Evolutionary conservation across 345 rosid species (phyloP), one percentile per base, ranked within the genome.

Genomic region (Conringia planisiliqua): DNA sequence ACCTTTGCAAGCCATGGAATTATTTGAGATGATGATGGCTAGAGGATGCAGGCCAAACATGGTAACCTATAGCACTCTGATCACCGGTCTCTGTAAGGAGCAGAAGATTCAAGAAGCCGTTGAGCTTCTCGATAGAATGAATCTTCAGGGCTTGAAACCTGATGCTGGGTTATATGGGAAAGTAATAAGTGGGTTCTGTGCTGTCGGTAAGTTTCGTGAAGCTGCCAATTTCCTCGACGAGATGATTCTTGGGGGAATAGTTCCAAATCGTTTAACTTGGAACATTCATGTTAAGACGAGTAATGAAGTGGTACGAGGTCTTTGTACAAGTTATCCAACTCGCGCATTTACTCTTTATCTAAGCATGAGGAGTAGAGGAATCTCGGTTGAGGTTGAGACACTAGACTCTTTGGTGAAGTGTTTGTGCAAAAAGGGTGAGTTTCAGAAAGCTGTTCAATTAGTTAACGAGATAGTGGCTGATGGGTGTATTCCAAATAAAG

Each of bases 161-260:
- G 95, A 90, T 82, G 93, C 96, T 44, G 92, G 93, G 35, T 81
- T 90, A 67, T 84, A 90, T 7, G 96, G 89, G 52, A 94, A 86
- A 82, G 85, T 91, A 66, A 87, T 90, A 66, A 66, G 35, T 46
- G 88, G 87, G 22, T 85, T 86, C 48, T 91, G 92, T 66, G 74
- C 78, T 78, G 36, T 79, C 47, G 5, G 40, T 80, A 86, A 86
- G 84, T 90, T 86, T 70, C 79, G 38, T 47, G 92, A 88, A 84
- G 97, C 96, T 79, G 96, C 96, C 17, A 87, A 85, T 80, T 87
- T 87, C 74, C 86, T 91, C 2, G 98, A 90, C 43, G 98, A 94
- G 82, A 90, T 91, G 96, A 63, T 90, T 22, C 83, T 91, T 39
- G 85, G 80, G 54, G 78, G 88, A 38, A 79, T 83, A 54, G 71